Evolutionary conservation across 2,329 filamentous ascomycete species (phyloP).

Genomic region (Aspergillus puulaauensis): DNA sequence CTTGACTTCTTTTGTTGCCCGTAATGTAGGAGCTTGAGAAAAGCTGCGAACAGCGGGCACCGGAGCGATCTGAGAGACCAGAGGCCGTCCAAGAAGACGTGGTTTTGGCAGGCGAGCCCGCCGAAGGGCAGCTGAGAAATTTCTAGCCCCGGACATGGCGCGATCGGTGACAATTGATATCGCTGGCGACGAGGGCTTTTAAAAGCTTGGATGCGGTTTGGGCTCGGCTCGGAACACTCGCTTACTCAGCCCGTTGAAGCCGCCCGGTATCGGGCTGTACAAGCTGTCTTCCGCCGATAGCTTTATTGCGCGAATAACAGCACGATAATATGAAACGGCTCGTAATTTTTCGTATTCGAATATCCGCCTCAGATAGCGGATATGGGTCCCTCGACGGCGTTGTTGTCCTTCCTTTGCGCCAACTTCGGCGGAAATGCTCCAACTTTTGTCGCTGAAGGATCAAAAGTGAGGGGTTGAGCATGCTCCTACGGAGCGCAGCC

Average conservation of each 20-base stretch:
- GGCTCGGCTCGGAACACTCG: not conserved
- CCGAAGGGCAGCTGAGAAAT: constrained; percentile 32
- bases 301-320: not conserved
- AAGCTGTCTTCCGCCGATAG: not conserved
- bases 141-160: constrained; percentile 33
- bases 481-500: no score
- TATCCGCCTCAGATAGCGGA: not conserved
- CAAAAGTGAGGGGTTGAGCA: no score
- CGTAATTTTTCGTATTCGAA: not conserved
- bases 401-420: not conserved
- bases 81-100: constrained; percentile 23
- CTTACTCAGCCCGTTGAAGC: constrained; percentile 1
- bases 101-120: constrained; percentile 33
- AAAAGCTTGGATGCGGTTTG: constrained; percentile 3
- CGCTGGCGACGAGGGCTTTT: not conserved
- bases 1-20: constrained; percentile 51
- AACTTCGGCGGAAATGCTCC: not conserved
- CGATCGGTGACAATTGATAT: not conserved
- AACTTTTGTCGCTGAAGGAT: not conserved
- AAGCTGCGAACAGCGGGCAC: constrained; percentile 28
- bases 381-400: not conserved
- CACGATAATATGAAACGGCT: not conserved
- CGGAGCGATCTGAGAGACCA: constrained; percentile 18
- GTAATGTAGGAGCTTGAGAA: constrained; percentile 27
- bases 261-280: constrained; percentile 1